Base-by-base conservation (phyloP, 129 eudicot genomes). In the Logfia minima region DNA sequence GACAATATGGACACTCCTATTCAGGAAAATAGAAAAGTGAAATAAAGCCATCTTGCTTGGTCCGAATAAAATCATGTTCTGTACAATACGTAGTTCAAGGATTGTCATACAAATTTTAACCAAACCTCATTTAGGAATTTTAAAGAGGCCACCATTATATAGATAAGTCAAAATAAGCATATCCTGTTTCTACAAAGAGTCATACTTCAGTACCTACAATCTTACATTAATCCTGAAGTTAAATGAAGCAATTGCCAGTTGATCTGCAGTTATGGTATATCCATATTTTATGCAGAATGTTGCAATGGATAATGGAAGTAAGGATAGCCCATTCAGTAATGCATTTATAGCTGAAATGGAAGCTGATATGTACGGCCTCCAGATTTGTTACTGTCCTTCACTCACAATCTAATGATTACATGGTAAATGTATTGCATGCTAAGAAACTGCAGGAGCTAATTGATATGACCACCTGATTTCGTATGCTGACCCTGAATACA, bases 331-430 rank as follows among this genome's bases (percentile, higher is more conserved):
- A 26, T 80, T 86, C 52, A 86, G 73, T 85, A 90, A 86, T 86
- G 92, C 96, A 76, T 71, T 86, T 79, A 90, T 90, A 79, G 96
- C 96, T 83, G 98, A 92, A 86, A 81, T 83, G 85, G 98, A 92
- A 86, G 98, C 98, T 58, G 90, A 77, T 71, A 81, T 81, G 41
- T 86, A 88, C 74, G 96, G 93, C 67, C 85, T 92, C 79, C 98
- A 92, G 96, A 93, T 92, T 70, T 19, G 21, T 22, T 65, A 66
- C 59, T 63, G 8, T 41, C 37, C 41, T 58, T 65, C 48, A 45
- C 28, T 39, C 28, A 17, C 21, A 75, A 65, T 43, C 21, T 14
- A 65, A 65, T 18, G 8, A 5, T 29, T 29, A 26, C 9, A 28
- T 6, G 8, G 70, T 64, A 22, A 34, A 61, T 23, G 29, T 61